Conservation (phyloP, 177 flowering plant species). For the Vitis hybrid region DNA sequence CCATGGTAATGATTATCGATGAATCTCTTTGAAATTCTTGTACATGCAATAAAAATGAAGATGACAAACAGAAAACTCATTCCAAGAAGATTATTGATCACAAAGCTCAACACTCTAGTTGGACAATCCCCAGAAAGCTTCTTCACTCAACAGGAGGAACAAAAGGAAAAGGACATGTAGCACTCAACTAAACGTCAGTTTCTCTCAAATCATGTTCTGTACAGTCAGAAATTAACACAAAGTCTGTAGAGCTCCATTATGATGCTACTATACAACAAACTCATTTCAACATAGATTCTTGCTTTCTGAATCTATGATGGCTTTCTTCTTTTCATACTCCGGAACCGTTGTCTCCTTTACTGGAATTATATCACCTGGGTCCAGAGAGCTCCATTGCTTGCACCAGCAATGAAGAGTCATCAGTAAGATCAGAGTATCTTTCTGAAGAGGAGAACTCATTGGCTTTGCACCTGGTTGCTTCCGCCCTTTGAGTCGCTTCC, state of each 20-base stretch:
- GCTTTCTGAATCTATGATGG: neutral
- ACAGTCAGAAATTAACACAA: constrained; percentile 29
- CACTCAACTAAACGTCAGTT: constrained; percentile 19
- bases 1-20: no score
- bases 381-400: constrained; percentile 95
- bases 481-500: constrained; percentile 75
- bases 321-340: neutral
- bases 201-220: constrained; percentile 27
- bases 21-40: no score
- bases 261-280: constrained; percentile 28
- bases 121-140: neutral
- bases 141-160: constrained; percentile 3
- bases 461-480: constrained; percentile 47
- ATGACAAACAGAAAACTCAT: no score
- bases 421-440: constrained; percentile 78
- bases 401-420: constrained; percentile 72
- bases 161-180: constrained; percentile 8
- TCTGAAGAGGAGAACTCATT: constrained; percentile 78
- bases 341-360: neutral
- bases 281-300: constrained; percentile 16
- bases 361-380: constrained; percentile 48
- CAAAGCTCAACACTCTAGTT: no score
- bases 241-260: constrained; percentile 15
- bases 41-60: no score
- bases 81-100: no score